phyloP scores from a whole-genome alignment of 1,284 basidiomycete species.

The Ceratobasidium sp. region DNA sequence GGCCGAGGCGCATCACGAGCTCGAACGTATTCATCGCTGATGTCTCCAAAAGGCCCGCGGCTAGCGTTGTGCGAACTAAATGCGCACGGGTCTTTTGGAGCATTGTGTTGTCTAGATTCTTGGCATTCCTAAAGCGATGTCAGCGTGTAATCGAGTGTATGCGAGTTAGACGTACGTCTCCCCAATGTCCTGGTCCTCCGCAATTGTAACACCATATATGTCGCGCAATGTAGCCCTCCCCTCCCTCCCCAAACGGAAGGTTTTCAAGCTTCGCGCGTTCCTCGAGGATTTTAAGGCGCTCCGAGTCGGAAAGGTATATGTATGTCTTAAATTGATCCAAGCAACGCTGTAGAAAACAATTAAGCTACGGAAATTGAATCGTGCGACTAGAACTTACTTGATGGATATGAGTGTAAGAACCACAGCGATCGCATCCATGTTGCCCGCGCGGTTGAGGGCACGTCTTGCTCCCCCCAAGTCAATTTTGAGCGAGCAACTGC shows the following conservation, averaged over 20 bases:
- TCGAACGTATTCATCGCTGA: background rate
- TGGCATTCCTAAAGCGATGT: conserved; percentile 8
- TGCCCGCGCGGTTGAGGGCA: conserved; percentile 31
- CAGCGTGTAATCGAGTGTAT: background rate
- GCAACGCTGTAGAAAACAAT: conserved; percentile 20
- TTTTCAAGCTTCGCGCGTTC: conserved; percentile 24
- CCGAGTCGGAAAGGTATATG: conserved; percentile 31
- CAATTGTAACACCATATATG: conserved; percentile 41
- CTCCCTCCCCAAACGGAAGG: conserved; percentile 33
- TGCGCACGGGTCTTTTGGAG: conserved; percentile 26
- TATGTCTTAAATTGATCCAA: conserved; percentile 38
- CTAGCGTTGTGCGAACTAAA: conserved; percentile 30
- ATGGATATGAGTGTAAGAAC: conserved; percentile 35
- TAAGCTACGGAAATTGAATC: background rate
- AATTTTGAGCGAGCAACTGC: background rate
- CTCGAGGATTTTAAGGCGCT: conserved; percentile 32
- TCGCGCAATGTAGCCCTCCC: conserved; percentile 38
- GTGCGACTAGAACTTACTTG: conserved; percentile 6
- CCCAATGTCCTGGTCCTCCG: conserved; percentile 37
- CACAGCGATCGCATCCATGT: conserved; percentile 38
- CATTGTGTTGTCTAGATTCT: conserved; percentile 11
- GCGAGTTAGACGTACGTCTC: conserved; percentile 30
- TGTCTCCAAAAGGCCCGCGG: conserved; percentile 28
- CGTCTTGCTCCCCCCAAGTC: conserved; percentile 5
- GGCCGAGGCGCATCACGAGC: conserved; percentile 4